These are phyloP conservation scores for Solanum medicagineum DNA, from an alignment of 257 asterid species.

Conservation along the genomic window DNA sequence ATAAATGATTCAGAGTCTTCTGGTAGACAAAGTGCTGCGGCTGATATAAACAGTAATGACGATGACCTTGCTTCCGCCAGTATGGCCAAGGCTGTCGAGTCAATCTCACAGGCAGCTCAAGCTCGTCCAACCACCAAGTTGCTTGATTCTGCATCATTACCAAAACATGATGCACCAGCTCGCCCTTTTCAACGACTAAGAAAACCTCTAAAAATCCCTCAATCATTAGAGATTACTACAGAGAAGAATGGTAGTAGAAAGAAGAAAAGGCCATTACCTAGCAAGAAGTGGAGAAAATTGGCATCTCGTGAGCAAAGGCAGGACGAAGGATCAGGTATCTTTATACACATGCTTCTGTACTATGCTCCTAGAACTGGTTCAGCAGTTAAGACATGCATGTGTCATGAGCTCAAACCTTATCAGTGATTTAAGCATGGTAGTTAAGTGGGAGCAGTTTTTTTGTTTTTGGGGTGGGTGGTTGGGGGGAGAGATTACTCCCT, in stretches of 20 bases:
- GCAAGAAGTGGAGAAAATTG: conserved; percentile 62
- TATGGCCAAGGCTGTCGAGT: conserved; percentile 56
- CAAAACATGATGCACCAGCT: conserved; percentile 83
- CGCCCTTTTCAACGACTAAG: conserved; percentile 59
- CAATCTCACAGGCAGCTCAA: conserved; percentile 65
- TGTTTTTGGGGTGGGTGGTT: too few species aligned
- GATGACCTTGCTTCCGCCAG: conserved; percentile 51
- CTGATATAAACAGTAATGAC: conserved; percentile 14
- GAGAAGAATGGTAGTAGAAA: conserved; percentile 38
- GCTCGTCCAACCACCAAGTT: conserved; percentile 78
- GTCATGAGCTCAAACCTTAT: neutral
- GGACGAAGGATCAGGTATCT: conserved; percentile 45
- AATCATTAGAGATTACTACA: conserved; percentile 27
- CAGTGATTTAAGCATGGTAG: neutral
- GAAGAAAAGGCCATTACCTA: conserved; percentile 80
- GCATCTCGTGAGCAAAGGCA: conserved; percentile 36
- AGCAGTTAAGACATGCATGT: neutral
- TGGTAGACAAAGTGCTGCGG: conserved; percentile 19
- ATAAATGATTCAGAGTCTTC: conserved; percentile 63
- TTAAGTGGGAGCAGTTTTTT: neutral
- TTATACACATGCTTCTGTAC: conserved; percentile 1
- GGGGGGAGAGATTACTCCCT: neutral
- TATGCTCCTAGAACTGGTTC: neutral
- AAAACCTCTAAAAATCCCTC: conserved; percentile 43
- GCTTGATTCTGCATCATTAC: conserved; percentile 59